These are phyloP conservation scores for Fennellomyces sp. DNA, from an alignment of 371 early-diverging fungal species.

Conservation along the genomic window DNA sequence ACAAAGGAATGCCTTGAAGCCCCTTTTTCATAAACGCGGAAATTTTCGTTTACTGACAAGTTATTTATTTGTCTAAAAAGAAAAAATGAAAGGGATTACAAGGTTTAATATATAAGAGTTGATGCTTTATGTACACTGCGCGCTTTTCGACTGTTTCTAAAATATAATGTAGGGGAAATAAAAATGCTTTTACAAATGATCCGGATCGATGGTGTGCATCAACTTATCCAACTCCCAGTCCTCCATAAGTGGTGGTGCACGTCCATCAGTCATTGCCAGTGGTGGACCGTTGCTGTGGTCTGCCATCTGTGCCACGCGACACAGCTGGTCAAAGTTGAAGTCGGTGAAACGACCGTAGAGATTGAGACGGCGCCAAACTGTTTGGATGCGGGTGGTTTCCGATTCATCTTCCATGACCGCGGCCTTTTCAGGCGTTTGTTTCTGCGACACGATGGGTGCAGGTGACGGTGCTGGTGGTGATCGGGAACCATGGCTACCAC, in stretches of 20 bases:
- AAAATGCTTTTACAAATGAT: slow-evolving; percentile 9
- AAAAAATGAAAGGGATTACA: background rate
- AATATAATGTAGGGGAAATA: background rate
- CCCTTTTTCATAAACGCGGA: background rate
- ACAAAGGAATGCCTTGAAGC: background rate
- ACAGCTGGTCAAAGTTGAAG: slow-evolving; percentile 17
- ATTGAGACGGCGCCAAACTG: slow-evolving; percentile 17
- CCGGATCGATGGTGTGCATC: slow-evolving; percentile 19
- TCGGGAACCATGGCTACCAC: background rate
- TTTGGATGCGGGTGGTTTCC: slow-evolving; percentile 5
- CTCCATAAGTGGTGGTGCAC: slow-evolving; percentile 11
- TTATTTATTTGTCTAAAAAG: too few species aligned
- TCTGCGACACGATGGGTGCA: background rate
- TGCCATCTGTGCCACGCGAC: slow-evolving; percentile 13
- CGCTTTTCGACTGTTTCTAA: background rate
- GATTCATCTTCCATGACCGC: slow-evolving; percentile 2
- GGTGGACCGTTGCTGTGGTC: background rate
- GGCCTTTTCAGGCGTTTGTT: slow-evolving; percentile 3
- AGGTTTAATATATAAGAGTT: background rate
- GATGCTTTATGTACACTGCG: background rate
- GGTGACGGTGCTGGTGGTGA: background rate
- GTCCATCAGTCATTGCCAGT: background rate
- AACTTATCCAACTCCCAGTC: slow-evolving; percentile 31
- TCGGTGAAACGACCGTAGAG: slow-evolving; percentile 20
- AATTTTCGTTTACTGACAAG: too few species aligned